Evolutionary conservation across 1,284 basidiomycete genomes (phyloP).

Genomic region (Mycena citricolor): DNA sequence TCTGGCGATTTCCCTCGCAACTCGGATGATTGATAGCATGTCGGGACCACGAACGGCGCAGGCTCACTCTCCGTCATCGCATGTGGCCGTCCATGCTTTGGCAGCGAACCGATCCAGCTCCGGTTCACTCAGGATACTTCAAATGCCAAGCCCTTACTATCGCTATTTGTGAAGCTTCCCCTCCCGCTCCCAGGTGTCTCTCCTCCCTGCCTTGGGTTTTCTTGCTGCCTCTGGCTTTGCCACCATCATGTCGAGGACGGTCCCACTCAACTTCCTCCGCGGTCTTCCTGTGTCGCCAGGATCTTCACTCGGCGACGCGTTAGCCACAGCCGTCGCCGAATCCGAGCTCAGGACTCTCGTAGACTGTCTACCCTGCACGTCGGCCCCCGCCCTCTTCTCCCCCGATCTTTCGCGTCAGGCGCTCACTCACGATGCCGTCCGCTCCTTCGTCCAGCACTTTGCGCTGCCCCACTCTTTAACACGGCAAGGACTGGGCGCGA

Average conservation of each 20-base stretch:
- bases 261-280: conserved; percentile 36
- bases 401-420: conserved; percentile 27
- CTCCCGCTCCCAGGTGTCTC: conserved; percentile 8
- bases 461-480: conserved; percentile 34
- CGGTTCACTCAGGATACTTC: not conserved
- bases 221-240: not conserved
- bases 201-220: conserved; percentile 11
- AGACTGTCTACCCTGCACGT: conserved; percentile 38
- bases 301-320: conserved; percentile 36
- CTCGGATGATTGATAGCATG: conserved; percentile 3
- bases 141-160: conserved; percentile 13
- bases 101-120: conserved; percentile 10
- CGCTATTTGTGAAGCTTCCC: not conserved
- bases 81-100: conserved; percentile 2
- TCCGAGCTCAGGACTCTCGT: conserved; percentile 35
- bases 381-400: conserved; percentile 35
- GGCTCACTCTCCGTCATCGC: not conserved
- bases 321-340: conserved; percentile 32
- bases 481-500: conserved; percentile 33
- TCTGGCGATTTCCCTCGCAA: conserved; percentile 3
- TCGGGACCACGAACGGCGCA: not conserved
- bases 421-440: conserved; percentile 31
- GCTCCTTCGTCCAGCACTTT: conserved; percentile 38
- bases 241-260: conserved; percentile 28
- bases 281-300: conserved; percentile 24